A percentile compares a stretch with the other conserved stretches of the same genome.
Conservation (phyloP, 768 basidiomycete species). For the Pleurotus djamor region DNA sequence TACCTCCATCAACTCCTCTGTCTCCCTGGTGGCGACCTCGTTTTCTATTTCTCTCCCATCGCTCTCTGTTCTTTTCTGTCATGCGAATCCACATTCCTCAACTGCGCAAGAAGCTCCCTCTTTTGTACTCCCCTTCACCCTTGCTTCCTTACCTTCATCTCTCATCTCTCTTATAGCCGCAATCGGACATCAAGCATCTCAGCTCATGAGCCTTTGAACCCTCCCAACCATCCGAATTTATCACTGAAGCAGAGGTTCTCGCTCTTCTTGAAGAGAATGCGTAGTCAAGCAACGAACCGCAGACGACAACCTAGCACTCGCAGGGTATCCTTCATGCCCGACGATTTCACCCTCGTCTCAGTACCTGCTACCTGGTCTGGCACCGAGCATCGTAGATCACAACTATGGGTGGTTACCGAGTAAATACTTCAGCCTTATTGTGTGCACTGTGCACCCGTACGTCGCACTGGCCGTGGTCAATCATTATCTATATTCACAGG, state of each 20-base stretch:
- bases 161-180: not conserved
- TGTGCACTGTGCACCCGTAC: no score
- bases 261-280: no score
- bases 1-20: no score
- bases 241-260: no score
- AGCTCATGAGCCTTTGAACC: not conserved
- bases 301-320: slow-evolving; percentile 15
- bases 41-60: no score
- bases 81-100: no score
- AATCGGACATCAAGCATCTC: not conserved
- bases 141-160: not conserved
- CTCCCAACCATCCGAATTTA: not conserved
- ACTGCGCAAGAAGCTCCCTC: no score
- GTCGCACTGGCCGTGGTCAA: not conserved
- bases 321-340: slow-evolving; percentile 31
- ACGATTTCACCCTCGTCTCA: slow-evolving; percentile 25
- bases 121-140: no score
- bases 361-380: slow-evolving; percentile 5
- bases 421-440: no score
- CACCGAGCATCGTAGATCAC: not conserved
- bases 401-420: not conserved
- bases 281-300: no score
- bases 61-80: no score
- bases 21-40: no score
- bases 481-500: not conserved